Conservation (phyloP, 768 basidiomycete species). For the Lactifluus volemus region DNA sequence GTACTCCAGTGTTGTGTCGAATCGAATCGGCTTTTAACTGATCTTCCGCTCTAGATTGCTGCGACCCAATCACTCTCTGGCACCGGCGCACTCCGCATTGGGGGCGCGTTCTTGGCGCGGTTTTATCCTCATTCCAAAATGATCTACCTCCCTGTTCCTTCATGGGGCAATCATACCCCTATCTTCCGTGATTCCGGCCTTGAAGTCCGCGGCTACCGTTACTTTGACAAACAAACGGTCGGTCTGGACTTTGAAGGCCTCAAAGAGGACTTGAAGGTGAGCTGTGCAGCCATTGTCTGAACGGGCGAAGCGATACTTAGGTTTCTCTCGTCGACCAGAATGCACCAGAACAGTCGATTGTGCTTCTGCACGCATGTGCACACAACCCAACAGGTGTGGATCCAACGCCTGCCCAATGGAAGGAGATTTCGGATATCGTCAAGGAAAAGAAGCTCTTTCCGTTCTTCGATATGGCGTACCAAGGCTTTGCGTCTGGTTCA, state of each 20-base stretch:
- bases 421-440: conserved; percentile 76
- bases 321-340: background rate
- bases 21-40: background rate
- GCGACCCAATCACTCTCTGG: conserved; percentile 94
- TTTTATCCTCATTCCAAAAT: conserved; percentile 81
- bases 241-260: conserved; percentile 89
- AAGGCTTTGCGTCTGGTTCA: conserved; percentile 95
- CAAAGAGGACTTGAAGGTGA: conserved; percentile 76
- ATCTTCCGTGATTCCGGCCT: conserved; percentile 92
- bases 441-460: conserved; percentile 90
- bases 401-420: conserved; percentile 91
- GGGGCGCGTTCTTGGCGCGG: conserved; percentile 82
- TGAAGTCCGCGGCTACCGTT: conserved; percentile 86
- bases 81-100: conserved; percentile 94
- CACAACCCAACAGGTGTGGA: conserved; percentile 99
- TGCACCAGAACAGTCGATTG: conserved; percentile 63
- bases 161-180: conserved; percentile 96
- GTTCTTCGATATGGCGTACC: conserved; percentile 99
- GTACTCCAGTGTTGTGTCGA: conserved; percentile 33
- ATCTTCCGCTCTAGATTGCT: conserved; percentile 45
- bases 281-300: conserved; percentile 20
- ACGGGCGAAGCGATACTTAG: background rate
- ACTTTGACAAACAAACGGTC: conserved; percentile 88
- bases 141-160: conserved; percentile 87
- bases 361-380: conserved; percentile 93